Base-by-base conservation (phyloP, 2,329 filamentous ascomycete genomes). In the Monosporascus sp. region DNA sequence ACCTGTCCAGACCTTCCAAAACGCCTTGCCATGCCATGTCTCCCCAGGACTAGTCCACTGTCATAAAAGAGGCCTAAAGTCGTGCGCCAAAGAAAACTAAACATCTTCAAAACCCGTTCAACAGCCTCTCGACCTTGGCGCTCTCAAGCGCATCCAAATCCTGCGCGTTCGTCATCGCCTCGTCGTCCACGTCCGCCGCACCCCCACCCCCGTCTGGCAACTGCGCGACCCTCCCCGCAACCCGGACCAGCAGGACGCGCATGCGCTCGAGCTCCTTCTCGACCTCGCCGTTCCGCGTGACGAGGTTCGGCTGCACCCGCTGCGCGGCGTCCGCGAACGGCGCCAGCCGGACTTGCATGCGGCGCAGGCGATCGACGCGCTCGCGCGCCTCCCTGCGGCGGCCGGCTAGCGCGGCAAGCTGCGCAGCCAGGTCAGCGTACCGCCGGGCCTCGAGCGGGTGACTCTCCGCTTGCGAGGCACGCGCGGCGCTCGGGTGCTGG, bases 221-320 rank as follows among this genome's bases (percentile, higher is more conserved):
- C 52, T 66, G 64, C 14, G 68, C 72, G 1, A 86, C 72, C 20
- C 80, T 75, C 2, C 77, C 80, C 5, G 78, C 76, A 0, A 87
- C 82, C 26, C 84, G 75, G 1, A 78, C 77, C 51, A 87, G 74
- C 56, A 91, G 68, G 58, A 85, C 74, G 37, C 84, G 78, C 78
- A 86, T 88, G 57, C 78, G 79, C 66, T 85, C 80, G 51, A 91
- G 71, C 69, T 90, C 87, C 51, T 73, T 73, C 64, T 86, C 86
- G 9, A 91, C 68, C 48, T 84, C 78, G 1, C 85, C 83, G 63
- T 86, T 80, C 35, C 80, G 79, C 49, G 82, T 85, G 1, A 87
- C 76, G 3, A 91, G 68, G 64, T 89, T 89, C 54, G 82, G 78
- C 66, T 91, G 87, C 7, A 87, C 71, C 7, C 65, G 52, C 43